Evolutionary conservation across 208 protist species (phyloP).

Genomic region (Angomonas ambiguus): DNA sequence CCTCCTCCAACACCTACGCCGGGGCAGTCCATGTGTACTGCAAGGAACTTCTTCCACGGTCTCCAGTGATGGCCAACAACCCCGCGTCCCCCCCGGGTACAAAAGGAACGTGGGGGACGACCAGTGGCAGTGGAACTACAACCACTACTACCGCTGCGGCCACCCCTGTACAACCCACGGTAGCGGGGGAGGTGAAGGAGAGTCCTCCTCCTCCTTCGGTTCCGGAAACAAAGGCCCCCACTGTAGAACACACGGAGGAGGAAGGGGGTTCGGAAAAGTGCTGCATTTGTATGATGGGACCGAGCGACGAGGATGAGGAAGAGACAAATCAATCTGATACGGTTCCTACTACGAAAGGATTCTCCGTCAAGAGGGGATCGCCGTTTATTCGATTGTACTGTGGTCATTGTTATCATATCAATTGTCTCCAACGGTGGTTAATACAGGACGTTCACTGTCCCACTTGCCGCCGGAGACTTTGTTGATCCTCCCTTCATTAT

Average conservation of each 20-base stretch:
- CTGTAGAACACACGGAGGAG: too few relatives aligned
- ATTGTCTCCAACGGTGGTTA: conserved; percentile 74
- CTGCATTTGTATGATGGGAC: neutral
- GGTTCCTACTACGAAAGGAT: neutral
- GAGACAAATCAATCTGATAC: conserved; percentile 6
- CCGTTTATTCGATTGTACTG: conserved; percentile 47
- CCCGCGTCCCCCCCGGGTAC: too few relatives aligned
- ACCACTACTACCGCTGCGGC: neutral
- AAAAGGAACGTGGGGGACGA: too few relatives aligned
- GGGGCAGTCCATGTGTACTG: neutral
- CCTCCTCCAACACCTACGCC: neutral
- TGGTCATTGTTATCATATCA: conserved; percentile 53
- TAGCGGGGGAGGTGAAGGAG: neutral
- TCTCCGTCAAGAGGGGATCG: conserved; percentile 29
- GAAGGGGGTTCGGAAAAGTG: neutral
- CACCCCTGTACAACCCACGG: neutral
- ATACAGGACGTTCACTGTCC: conserved; percentile 44
- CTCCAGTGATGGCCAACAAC: too few relatives aligned
- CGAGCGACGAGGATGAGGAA: conserved; percentile 5
- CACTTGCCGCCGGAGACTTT: conserved; percentile 44
- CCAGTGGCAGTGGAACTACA: neutral
- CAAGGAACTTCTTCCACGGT: too few relatives aligned
- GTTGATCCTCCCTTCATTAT: neutral
- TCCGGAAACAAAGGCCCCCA: neutral
- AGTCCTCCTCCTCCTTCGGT: neutral